phyloP scores from a whole-genome alignment of 73 alveolate species.

The Breviolum minutum region DNA sequence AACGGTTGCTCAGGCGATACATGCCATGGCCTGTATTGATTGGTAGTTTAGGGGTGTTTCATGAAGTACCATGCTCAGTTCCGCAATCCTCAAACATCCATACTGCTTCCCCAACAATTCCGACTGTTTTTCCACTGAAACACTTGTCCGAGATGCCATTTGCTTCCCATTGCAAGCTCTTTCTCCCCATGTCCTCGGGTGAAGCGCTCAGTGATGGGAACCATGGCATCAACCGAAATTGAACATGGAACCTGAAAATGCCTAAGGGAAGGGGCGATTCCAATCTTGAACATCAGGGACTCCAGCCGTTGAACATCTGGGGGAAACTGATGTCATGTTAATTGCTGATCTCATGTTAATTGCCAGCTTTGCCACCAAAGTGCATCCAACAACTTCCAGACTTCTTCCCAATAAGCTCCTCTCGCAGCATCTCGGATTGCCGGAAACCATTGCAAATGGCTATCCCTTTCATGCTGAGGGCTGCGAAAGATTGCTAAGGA shows the following conservation, averaged over 20 bases:
- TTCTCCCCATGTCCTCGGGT: neutral
- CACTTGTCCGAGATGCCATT: neutral
- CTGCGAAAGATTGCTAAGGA: neutral
- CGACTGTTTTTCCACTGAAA: neutral
- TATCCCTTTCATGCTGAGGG: neutral
- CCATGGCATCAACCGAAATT: too few relatives aligned
- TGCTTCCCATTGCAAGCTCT: neutral
- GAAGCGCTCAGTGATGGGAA: too few relatives aligned
- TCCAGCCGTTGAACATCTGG: neutral
- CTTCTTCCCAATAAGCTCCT: conserved; percentile 7
- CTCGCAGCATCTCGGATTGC: conserved; percentile 44
- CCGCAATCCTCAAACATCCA: too few relatives aligned
- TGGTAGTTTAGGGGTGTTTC: too few relatives aligned
- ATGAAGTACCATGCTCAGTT: too few relatives aligned
- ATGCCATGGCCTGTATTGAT: too few relatives aligned
- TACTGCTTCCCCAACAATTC: neutral
- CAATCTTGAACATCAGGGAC: neutral
- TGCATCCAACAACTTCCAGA: neutral
- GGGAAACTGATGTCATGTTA: neutral
- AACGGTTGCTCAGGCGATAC: too few relatives aligned
- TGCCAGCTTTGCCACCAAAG: neutral
- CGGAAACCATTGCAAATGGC: neutral
- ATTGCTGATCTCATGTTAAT: neutral
- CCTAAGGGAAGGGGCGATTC: neutral
- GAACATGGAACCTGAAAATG: too few relatives aligned